Evolutionary conservation across 768 basidiomycete genomes (phyloP).

Genomic region (Leccinum fibrillosum): DNA sequence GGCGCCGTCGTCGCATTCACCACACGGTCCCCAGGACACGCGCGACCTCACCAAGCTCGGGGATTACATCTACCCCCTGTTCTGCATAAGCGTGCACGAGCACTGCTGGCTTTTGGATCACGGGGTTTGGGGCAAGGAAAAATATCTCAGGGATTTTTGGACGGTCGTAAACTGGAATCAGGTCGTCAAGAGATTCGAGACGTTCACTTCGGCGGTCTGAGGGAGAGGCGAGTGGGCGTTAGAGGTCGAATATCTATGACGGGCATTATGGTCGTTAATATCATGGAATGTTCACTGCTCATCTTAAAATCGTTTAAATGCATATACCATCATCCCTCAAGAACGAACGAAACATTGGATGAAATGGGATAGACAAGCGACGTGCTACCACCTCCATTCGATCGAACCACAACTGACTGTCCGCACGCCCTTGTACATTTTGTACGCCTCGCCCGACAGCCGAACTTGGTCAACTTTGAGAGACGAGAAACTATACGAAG

Average conservation of each 20-base stretch:
- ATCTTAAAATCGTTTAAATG: constrained; percentile 10
- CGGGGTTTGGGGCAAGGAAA: constrained; percentile 89
- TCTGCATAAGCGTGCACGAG: constrained; percentile 78
- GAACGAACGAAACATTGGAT: not conserved
- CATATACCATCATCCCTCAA: constrained; percentile 6
- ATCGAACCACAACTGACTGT: constrained; percentile 39
- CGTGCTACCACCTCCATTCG: constrained; percentile 33
- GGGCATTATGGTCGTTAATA: constrained; percentile 2
- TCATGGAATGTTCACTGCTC: constrained; percentile 19
- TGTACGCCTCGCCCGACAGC: constrained; percentile 75
- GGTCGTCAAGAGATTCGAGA: constrained; percentile 37
- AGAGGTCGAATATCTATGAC: constrained; percentile 4
- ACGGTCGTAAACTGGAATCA: constrained; percentile 73
- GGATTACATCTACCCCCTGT: constrained; percentile 64
- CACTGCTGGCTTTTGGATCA: constrained; percentile 89
- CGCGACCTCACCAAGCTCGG: constrained; percentile 38
- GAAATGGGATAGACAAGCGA: not conserved
- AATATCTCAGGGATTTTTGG: constrained; percentile 84
- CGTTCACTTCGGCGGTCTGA: constrained; percentile 18
- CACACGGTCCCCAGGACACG: constrained; percentile 14
- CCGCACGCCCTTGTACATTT: constrained; percentile 90
- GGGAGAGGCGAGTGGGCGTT: not conserved
- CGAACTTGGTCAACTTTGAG: constrained; percentile 85
- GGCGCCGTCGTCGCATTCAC: not conserved
- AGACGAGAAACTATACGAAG: constrained; percentile 68